Percentiles rank a stretch among this genome's conserved stretches.
phyloP scores from a whole-genome alignment of 2,329 filamentous ascomycete species.

The Mycosphaerella sp. region DNA sequence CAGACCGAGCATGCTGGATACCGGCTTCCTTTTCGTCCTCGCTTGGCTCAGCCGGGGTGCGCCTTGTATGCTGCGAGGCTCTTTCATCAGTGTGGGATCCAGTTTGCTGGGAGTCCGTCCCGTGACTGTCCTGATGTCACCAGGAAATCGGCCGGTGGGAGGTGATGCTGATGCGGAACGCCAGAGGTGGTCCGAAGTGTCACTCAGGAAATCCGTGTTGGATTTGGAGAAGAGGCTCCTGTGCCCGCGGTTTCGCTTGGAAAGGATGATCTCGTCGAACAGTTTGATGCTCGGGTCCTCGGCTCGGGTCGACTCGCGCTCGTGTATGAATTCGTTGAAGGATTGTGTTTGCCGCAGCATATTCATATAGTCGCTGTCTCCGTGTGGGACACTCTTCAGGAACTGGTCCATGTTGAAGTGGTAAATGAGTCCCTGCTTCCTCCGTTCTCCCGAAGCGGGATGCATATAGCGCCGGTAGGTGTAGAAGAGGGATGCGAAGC shows the following conservation, averaged over 20 bases:
- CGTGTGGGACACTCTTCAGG: constrained; percentile 56
- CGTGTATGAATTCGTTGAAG: constrained; percentile 67
- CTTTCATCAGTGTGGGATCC: constrained; percentile 81
- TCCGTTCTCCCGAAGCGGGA: constrained; percentile 54
- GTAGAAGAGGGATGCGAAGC: constrained; percentile 62
- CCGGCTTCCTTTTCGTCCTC: constrained; percentile 46
- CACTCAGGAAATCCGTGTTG: constrained; percentile 58
- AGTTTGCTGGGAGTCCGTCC: constrained; percentile 70
- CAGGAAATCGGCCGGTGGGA: constrained; percentile 48
- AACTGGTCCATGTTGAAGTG: constrained; percentile 63
- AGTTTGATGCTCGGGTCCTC: constrained; percentile 63
- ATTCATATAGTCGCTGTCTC: constrained; percentile 58
- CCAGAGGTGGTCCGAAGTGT: constrained; percentile 75
- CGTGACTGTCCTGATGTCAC: constrained; percentile 54
- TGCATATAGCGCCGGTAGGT: constrained; percentile 60
- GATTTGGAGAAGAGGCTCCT: constrained; percentile 58
- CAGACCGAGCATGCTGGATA: constrained; percentile 37
- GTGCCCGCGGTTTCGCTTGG: constrained; percentile 65
- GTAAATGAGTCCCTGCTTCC: constrained; percentile 56
- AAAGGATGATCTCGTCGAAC: constrained; percentile 78
- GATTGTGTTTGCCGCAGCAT: constrained; percentile 60
- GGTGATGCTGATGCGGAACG: constrained; percentile 56
- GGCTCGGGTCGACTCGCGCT: constrained; percentile 58
- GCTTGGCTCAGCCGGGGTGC: constrained; percentile 57
- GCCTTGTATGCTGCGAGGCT: constrained; percentile 82